A percentile compares a stretch with the other conserved stretches of the same genome.
These are phyloP conservation scores for Collybia sordida DNA, from an alignment of 768 basidiomycete species.

Conservation along the genomic window DNA sequence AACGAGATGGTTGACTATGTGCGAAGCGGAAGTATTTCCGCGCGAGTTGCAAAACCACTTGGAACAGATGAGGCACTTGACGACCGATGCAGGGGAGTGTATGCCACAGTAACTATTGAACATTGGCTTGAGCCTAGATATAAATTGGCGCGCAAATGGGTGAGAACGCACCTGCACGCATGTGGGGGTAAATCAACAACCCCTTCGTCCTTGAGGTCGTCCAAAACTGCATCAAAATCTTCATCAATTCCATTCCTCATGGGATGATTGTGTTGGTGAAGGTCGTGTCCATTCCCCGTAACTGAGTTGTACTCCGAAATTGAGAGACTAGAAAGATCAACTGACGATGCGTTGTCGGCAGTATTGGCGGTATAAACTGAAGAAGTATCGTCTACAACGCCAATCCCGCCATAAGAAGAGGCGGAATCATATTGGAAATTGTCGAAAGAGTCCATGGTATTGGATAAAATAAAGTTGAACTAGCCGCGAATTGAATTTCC, in stretches of 20 bases:
- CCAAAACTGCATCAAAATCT: conserved; percentile 87
- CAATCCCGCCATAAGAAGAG: conserved; percentile 75
- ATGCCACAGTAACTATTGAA: conserved; percentile 90
- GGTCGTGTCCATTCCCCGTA: conserved; percentile 39
- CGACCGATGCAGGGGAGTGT: conserved; percentile 95
- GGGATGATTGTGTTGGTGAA: conserved; percentile 19
- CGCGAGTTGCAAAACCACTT: conserved; percentile 99
- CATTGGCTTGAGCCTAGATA: conserved; percentile 3
- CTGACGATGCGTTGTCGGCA: conserved; percentile 51
- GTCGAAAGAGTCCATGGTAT: conserved; percentile 76
- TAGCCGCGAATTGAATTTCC: background rate
- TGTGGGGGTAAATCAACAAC: conserved; percentile 83
- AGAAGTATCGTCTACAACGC: conserved; percentile 76
- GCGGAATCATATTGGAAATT: conserved; percentile 85
- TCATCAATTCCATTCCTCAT: conserved; percentile 55
- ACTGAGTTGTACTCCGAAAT: conserved; percentile 60
- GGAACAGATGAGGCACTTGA: conserved; percentile 88
- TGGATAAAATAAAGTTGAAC: conserved; percentile 6
- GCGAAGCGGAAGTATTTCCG: conserved; percentile 96
- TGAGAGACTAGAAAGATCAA: conserved; percentile 69
- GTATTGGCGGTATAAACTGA: conserved; percentile 80
- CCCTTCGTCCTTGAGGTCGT: conserved; percentile 83
- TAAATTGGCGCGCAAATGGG: too few relatives aligned
- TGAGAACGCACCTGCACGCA: conserved; percentile 81
- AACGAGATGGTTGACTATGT: conserved; percentile 98